Evolutionary conservation across 768 basidiomycete species (phyloP).

Genomic region (Pleurotus sapidus): DNA sequence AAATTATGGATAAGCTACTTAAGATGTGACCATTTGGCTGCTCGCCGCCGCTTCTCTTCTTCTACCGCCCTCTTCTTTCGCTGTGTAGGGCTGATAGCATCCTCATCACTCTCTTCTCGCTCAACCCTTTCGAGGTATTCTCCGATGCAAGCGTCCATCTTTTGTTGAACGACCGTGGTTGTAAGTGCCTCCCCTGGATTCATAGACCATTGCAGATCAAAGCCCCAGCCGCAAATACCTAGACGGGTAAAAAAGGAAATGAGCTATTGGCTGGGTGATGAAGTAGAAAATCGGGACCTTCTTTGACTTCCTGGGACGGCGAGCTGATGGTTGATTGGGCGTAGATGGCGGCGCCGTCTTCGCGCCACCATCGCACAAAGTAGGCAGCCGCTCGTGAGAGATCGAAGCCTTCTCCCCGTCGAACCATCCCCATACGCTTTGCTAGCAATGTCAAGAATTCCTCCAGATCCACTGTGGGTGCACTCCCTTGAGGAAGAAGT

Average conservation of each 20-base stretch:
- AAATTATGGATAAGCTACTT: too few relatives aligned
- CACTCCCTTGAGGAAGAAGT: constrained; percentile 51
- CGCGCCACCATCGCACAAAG: constrained; percentile 89
- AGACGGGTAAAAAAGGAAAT: constrained; percentile 3
- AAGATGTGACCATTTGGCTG: constrained; percentile 26
- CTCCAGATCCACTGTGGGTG: constrained; percentile 58
- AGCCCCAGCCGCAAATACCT: constrained; percentile 70
- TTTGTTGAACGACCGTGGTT: constrained; percentile 43
- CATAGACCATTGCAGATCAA: constrained; percentile 75
- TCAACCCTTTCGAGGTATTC: constrained; percentile 41
- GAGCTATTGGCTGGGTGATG: constrained; percentile 11
- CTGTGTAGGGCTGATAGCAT: constrained; percentile 67
- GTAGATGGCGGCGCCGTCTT: constrained; percentile 59
- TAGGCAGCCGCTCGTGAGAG: constrained; percentile 68
- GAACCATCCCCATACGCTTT: constrained; percentile 75
- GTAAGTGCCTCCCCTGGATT: constrained; percentile 22
- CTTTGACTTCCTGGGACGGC: background rate
- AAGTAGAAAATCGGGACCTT: background rate
- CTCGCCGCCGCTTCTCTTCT: constrained; percentile 39
- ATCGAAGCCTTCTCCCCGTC: constrained; percentile 74
- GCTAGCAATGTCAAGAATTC: constrained; percentile 72
- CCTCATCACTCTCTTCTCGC: constrained; percentile 51
- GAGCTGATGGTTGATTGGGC: constrained; percentile 31
- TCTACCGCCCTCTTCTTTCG: constrained; percentile 51
- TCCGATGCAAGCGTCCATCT: constrained; percentile 73